Conservation (phyloP, 2,329 filamentous ascomycete genomes). For the Acrodontium crateriforme region DNA sequence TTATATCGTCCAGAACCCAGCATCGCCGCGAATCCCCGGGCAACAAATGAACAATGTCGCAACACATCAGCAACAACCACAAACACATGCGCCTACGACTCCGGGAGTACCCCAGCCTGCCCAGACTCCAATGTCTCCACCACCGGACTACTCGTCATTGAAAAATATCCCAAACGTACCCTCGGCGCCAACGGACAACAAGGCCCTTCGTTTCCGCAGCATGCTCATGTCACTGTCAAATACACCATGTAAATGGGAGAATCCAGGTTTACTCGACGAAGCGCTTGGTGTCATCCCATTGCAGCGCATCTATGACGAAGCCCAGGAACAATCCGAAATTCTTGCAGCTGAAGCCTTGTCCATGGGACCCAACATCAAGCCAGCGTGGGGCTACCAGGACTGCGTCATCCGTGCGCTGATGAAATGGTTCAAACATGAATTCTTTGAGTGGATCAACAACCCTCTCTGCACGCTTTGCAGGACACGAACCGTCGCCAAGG, state of each 20-base stretch:
- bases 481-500: constrained; percentile 68
- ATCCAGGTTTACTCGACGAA: constrained; percentile 86
- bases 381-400: constrained; percentile 95
- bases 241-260: constrained; percentile 89
- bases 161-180: constrained; percentile 57
- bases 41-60: constrained; percentile 6
- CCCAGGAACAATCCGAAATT: constrained; percentile 84
- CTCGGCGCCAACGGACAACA: constrained; percentile 48
- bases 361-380: constrained; percentile 59
- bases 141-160: constrained; percentile 48
- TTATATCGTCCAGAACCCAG: constrained; percentile 13
- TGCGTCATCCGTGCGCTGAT: constrained; percentile 83
- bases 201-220: constrained; percentile 43
- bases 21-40: constrained; percentile 6
- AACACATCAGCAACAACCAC: constrained; percentile 10
- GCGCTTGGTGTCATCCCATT: constrained; percentile 75
- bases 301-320: constrained; percentile 82
- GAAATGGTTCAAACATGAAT: constrained; percentile 90
- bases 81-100: constrained; percentile 16
- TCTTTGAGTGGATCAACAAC: constrained; percentile 96
- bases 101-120: constrained; percentile 16
- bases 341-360: constrained; percentile 78
- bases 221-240: constrained; percentile 72
- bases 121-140: constrained; percentile 21
- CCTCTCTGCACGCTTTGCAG: constrained; percentile 71